Conservation (phyloP, 1,284 basidiomycete species). For the Cryptococcus sp. region DNA sequence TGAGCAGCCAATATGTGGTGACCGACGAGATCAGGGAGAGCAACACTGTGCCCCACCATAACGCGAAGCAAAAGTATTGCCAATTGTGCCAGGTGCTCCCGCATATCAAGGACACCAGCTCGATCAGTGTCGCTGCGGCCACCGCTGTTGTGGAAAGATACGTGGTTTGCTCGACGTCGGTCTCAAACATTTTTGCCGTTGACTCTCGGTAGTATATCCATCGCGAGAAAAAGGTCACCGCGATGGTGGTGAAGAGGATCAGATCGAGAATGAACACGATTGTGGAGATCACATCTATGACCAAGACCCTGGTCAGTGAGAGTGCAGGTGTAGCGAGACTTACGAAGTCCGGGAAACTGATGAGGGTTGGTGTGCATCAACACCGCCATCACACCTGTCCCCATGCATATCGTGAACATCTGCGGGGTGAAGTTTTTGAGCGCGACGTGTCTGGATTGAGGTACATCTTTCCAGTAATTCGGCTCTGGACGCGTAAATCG, state of each 20-base stretch:
- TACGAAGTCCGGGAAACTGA: constrained; percentile 24
- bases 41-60: constrained; percentile 25
- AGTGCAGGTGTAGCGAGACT: neutral
- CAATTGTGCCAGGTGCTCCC: constrained; percentile 22
- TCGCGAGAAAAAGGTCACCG: constrained; percentile 17
- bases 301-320: neutral
- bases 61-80: constrained; percentile 19
- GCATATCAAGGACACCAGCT: constrained; percentile 18
- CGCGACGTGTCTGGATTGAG: constrained; percentile 11
- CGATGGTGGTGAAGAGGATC: constrained; percentile 16
- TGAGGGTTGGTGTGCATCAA: constrained; percentile 22
- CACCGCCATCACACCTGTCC: constrained; percentile 23
- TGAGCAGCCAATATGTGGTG: constrained; percentile 23
- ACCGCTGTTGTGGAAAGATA: constrained; percentile 22
- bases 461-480: constrained; percentile 26
- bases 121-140: constrained; percentile 17
- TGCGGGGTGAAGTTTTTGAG: constrained; percentile 22
- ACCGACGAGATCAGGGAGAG: constrained; percentile 14
- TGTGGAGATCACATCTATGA: constrained; percentile 17
- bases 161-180: constrained; percentile 25
- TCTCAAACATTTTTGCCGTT: constrained; percentile 19
- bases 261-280: constrained; percentile 22
- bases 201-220: constrained; percentile 17
- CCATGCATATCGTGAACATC: constrained; percentile 28
- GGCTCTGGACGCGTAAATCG: too few relatives aligned